Percentiles rank a stretch among this genome's conserved stretches.
Conservation (phyloP, 2,329 filamentous ascomycete species). For the Fusarium xyrophilum region DNA sequence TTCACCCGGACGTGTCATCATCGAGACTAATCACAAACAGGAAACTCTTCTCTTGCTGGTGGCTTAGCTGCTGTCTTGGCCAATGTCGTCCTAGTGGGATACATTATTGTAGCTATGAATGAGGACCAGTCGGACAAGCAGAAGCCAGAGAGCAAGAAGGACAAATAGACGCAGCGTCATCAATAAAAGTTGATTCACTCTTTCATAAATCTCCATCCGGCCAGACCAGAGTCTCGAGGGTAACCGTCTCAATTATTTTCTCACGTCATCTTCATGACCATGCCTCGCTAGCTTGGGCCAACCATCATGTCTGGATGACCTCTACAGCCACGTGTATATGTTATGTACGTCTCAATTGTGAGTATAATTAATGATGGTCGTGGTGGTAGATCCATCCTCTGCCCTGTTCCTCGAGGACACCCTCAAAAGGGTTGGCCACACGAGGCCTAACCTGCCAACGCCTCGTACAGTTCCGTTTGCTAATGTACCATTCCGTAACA, state of each 20-base stretch:
- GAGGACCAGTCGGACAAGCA: conserved; percentile 69
- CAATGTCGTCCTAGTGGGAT: conserved; percentile 89
- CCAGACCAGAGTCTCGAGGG: background rate
- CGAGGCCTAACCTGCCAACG: conserved; percentile 36
- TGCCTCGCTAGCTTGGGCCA: conserved; percentile 5
- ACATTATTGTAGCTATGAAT: conserved; percentile 87
- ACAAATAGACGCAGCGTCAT: conserved; percentile 45
- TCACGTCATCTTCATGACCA: conserved; percentile 23
- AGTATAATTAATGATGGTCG: conserved; percentile 38
- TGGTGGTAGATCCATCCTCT: conserved; percentile 37
- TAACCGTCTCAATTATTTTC: conserved; percentile 30
- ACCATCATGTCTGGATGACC: conserved; percentile 21
- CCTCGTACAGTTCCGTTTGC: conserved; percentile 41
- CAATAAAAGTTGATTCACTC: background rate
- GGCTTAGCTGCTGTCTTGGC: conserved; percentile 86
- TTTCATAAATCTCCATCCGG: background rate
- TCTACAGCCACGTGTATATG: conserved; percentile 41
- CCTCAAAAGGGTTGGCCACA: conserved; percentile 21
- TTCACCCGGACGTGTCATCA: background rate
- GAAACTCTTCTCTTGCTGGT: conserved; percentile 87
- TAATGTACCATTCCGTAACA: conserved; percentile 36
- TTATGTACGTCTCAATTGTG: conserved; percentile 38
- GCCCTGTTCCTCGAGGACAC: conserved; percentile 19
- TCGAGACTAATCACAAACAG: conserved; percentile 54
- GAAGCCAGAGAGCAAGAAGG: conserved; percentile 58